Conservation (phyloP, 192 early-diverging fungal species). For the Irineochytrium annulatum region DNA sequence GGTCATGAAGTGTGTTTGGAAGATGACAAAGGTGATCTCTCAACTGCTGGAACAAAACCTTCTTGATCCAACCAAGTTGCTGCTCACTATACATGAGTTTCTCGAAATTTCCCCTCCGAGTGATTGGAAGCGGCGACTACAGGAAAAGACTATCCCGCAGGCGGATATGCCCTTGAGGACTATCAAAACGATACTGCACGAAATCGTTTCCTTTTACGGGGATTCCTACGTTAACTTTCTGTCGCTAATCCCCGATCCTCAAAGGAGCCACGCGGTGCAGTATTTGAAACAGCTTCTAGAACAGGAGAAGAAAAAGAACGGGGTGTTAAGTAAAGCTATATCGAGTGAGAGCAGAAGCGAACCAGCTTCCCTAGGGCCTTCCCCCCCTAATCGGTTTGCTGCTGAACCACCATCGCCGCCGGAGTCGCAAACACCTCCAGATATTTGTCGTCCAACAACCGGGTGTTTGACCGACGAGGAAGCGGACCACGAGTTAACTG, state of each 20-base stretch:
- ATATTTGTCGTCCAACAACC: conserved; percentile 1
- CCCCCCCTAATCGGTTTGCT: not conserved
- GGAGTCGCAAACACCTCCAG: conserved; percentile 5
- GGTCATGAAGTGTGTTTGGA: conserved; percentile 97
- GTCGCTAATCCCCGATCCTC: conserved; percentile 58
- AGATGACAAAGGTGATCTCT: conserved; percentile 81
- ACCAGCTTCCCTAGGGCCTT: not conserved
- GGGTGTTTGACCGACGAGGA: conserved; percentile 49
- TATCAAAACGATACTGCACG: conserved; percentile 85
- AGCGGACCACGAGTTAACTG: conserved; percentile 56
- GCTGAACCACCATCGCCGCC: conserved; percentile 3
- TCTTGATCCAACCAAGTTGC: conserved; percentile 60
- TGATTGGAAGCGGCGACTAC: conserved; percentile 81
- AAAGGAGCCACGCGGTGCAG: conserved; percentile 44
- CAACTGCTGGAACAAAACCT: conserved; percentile 59
- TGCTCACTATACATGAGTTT: conserved; percentile 78
- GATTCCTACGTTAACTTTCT: conserved; percentile 57
- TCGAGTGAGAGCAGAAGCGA: not conserved
- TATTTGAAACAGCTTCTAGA: conserved; percentile 42
- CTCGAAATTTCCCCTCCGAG: conserved; percentile 74
- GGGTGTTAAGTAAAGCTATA: not conserved
- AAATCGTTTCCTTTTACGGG: conserved; percentile 66
- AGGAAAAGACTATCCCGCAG: conserved; percentile 62
- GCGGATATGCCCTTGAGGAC: conserved; percentile 94
- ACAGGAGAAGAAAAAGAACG: conserved; percentile 17